These are phyloP conservation scores for Colletotrichum sp. DNA, from an alignment of 2,329 filamentous ascomycete genomes.

Conservation along the genomic window DNA sequence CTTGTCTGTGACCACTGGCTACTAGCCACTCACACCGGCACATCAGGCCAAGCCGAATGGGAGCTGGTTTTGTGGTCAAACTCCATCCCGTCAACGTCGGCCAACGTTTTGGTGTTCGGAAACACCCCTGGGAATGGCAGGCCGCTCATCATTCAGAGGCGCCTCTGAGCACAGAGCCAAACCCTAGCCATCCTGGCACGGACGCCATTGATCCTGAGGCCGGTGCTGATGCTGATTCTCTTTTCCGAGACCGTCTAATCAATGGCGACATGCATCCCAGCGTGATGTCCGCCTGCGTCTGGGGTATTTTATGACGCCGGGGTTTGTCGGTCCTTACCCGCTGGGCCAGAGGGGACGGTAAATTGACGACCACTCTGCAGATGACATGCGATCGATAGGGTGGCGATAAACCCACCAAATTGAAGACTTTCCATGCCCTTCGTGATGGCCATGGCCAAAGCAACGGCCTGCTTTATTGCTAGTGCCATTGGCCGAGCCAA, in stretches of 20 bases:
- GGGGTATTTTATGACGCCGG: constrained; percentile 6
- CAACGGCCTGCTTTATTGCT: constrained; percentile 1
- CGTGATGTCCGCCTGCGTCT: constrained; percentile 7
- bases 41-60: constrained; percentile 20
- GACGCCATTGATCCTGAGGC: background rate
- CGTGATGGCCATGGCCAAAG: constrained; percentile 5
- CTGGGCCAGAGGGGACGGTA: background rate
- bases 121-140: constrained; percentile 16
- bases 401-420: background rate
- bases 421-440: background rate
- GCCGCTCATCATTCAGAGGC: background rate
- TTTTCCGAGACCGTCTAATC: constrained; percentile 9
- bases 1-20: constrained; percentile 13
- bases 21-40: constrained; percentile 16
- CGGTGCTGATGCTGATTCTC: background rate
- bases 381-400: background rate
- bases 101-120: constrained; percentile 18
- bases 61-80: constrained; percentile 19
- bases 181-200: constrained; percentile 8
- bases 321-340: constrained; percentile 10
- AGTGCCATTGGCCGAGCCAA: background rate
- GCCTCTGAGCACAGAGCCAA: background rate
- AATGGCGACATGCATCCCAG: constrained; percentile 16
- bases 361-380: constrained; percentile 1
- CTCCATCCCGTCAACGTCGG: constrained; percentile 15